Conservation (phyloP, 306 rosid genomes). For the Betula pendula region DNA sequence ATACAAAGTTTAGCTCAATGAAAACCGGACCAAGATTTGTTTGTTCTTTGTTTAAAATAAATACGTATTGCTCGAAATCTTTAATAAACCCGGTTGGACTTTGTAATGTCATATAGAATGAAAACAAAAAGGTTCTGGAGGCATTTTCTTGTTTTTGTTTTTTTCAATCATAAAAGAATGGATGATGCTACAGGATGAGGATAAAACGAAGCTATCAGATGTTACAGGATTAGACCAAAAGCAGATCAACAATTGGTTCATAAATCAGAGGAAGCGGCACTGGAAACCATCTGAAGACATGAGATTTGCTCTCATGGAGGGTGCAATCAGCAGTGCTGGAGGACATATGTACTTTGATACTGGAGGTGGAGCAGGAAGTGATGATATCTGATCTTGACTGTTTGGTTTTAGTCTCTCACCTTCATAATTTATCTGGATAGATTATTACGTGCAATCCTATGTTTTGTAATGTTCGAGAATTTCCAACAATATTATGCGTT, state of each 20-base stretch:
- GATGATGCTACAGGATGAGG: slow-evolving; percentile 57
- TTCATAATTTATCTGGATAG: neutral
- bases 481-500: no score
- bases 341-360: slow-evolving; percentile 29
- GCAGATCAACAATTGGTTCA: slow-evolving; percentile 94
- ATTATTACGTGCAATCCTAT: neutral
- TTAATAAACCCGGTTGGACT: neutral
- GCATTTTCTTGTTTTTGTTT: neutral
- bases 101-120: no score
- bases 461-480: neutral
- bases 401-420: neutral
- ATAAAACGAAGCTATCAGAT: slow-evolving; percentile 63
- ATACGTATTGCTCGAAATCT: neutral
- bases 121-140: neutral
- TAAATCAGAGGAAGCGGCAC: slow-evolving; percentile 86
- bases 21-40: neutral
- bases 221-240: slow-evolving; percentile 65
- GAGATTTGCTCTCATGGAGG: slow-evolving; percentile 56
- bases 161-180: neutral
- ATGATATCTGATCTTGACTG: slow-evolving; percentile 11
- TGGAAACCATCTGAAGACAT: slow-evolving; percentile 90
- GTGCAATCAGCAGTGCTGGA: slow-evolving; percentile 25
- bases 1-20: neutral
- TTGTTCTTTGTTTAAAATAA: neutral
- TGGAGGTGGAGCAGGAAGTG: slow-evolving; percentile 3